phyloP scores from a whole-genome alignment of 768 basidiomycete species.

The Lentinula raphanica region DNA sequence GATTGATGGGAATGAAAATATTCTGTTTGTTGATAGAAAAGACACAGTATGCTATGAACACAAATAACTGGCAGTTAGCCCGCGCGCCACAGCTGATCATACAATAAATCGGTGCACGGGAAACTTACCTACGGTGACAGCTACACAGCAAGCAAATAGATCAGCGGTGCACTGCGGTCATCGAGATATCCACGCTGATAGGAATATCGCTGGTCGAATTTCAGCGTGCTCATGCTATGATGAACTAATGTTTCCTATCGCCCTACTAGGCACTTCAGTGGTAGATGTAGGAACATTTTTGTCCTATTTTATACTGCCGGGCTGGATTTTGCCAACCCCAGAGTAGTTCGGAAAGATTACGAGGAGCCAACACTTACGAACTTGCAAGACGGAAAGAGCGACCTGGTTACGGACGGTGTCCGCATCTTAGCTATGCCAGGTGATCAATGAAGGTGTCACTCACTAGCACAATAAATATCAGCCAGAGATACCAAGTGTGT shows the following conservation, averaged over 20 bases:
- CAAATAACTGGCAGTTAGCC: background rate
- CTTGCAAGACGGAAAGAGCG: constrained; percentile 9
- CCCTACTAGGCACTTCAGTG: too few species aligned
- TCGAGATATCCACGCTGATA: too few species aligned
- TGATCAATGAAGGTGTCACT: background rate
- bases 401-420: constrained; percentile 4
- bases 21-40: constrained; percentile 9
- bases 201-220: too few species aligned
- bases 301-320: too few species aligned
- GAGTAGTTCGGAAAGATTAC: too few species aligned
- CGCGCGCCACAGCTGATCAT: background rate
- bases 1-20: constrained; percentile 12
- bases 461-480: constrained; percentile 6
- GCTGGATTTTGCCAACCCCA: too few species aligned
- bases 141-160: too few species aligned
- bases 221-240: too few species aligned
- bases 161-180: too few species aligned
- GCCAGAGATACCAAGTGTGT: constrained; percentile 12
- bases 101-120: background rate
- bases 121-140: background rate
- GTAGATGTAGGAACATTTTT: too few species aligned
- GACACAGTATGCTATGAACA: constrained; percentile 9
- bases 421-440: too few species aligned
- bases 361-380: constrained; percentile 13
- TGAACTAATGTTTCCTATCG: too few species aligned